Evolutionary conservation across 1,284 basidiomycete species (phyloP).

Genomic region (Ganoderma resinaceum): DNA sequence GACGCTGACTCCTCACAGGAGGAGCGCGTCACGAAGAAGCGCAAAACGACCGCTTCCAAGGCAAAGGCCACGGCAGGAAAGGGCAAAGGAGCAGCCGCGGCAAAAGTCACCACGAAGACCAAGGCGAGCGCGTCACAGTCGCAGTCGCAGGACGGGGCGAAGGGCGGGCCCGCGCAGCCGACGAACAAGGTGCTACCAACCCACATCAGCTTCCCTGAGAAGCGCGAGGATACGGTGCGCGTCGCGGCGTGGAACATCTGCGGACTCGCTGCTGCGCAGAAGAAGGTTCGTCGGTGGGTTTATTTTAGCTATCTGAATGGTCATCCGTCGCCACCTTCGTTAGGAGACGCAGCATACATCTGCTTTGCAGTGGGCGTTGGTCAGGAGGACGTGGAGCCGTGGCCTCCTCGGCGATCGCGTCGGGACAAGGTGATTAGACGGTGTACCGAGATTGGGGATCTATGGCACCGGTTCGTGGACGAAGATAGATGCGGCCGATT

Average conservation of each 20-base stretch:
- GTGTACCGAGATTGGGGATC: not conserved
- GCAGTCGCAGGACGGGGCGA: not conserved
- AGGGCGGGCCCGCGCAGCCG: slow-evolving; percentile 54
- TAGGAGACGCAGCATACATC: not conserved
- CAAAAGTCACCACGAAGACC: not conserved
- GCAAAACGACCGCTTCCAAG: slow-evolving; percentile 19
- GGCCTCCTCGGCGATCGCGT: not conserved
- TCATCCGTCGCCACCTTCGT: not conserved
- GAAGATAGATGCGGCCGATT: not conserved
- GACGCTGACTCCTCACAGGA: slow-evolving; percentile 15
- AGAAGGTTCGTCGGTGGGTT: slow-evolving; percentile 59
- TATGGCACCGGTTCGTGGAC: not conserved
- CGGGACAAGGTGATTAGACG: not conserved
- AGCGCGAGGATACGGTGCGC: slow-evolving; percentile 55
- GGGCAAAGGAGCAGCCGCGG: slow-evolving; percentile 1
- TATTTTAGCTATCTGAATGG: not conserved
- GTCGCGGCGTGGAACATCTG: slow-evolving; percentile 81
- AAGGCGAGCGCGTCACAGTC: not conserved
- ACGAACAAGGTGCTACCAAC: slow-evolving; percentile 78
- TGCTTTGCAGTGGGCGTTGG: too few relatives aligned
- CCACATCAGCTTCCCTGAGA: slow-evolving; percentile 64
- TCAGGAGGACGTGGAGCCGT: not conserved
- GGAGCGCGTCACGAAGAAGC: slow-evolving; percentile 27
- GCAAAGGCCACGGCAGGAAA: not conserved
- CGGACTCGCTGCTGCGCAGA: slow-evolving; percentile 70